Evolutionary conservation across 495 filamentous ascomycete genomes (phyloP), one percentile per base, ranked within the genome.

Genomic region (Aspergillus mulundensis): DNA sequence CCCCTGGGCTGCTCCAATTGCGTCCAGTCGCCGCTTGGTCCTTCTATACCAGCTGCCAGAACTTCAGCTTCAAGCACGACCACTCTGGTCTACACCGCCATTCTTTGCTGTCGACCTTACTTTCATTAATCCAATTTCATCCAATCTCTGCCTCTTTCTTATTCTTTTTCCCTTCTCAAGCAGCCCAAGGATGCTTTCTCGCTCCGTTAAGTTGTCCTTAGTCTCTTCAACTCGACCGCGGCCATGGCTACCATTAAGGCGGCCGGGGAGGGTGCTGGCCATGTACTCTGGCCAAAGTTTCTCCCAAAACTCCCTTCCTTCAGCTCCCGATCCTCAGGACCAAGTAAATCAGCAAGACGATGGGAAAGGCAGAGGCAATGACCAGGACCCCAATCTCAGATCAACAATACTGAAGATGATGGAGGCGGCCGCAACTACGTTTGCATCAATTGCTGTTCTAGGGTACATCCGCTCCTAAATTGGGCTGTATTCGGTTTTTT

Each of bases 391-490:
- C 12, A 72, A 50, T 28, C 51, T 75, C 38, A 75, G 65, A 59
- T 70, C 75, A 15, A 86, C 84, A 4, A 64, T 77, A n/a, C 80
- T 82, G 59, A 96, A 91, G 64, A 90, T 93, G 84, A 75, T 89
- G 43, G 93, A 97, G 71, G 77, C 87, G 21, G 90, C 91, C 7
- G 84, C 85, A 16, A 96, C 93, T 2, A 95, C 93, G 0, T 79
- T 90, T 19, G 89, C 90, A n/a, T 94, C 89, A 20, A 86, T 97
- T 43, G 64, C 84, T 3, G 83, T 97, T 16, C 74, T 97, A 28
- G 93, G 88, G 70, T 83, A 78, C 16, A 85, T 71, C 28, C 12
- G n/a, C 7, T n/a, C n/a, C 18, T n/a, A 7, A 25, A 34, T 32
- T 21, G 19, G 32, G 5, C 24, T 5, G 0, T 12, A 38, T 21